These are phyloP conservation scores for Lepidium sativum DNA, from an alignment of 345 rosid genomes.

Conservation along the genomic window DNA sequence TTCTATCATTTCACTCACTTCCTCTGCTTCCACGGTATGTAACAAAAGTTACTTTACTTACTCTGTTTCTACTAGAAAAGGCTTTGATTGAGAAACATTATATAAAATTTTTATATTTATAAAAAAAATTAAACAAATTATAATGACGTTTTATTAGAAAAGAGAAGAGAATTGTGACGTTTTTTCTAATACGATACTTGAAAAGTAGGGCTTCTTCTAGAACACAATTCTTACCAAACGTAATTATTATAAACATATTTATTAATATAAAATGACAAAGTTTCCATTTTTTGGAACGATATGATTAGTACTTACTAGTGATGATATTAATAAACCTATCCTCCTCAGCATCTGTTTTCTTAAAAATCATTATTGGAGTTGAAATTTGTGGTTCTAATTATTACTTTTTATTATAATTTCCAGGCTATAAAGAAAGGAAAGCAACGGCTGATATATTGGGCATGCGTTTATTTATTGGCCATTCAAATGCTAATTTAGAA, in stretches of 20 bases:
- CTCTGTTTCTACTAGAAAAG: slow-evolving; percentile 13
- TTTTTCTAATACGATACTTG: slow-evolving; percentile 7
- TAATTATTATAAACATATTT: not conserved
- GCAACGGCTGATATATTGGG: slow-evolving; percentile 53
- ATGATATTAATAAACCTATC: not conserved
- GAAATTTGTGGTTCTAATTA: not conserved
- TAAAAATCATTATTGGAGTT: not conserved
- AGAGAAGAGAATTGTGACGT: slow-evolving; percentile 9
- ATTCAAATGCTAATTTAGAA: slow-evolving; percentile 55
- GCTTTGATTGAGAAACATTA: not conserved
- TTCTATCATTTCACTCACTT: slow-evolving; percentile 52
- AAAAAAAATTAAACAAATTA: too few relatives aligned
- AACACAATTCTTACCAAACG: not conserved
- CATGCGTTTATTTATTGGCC: slow-evolving; percentile 56
- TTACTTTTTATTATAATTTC: slow-evolving; percentile 1
- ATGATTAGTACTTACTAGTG: slow-evolving; percentile 14
- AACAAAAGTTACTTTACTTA: not conserved
- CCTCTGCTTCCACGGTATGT: slow-evolving; percentile 69
- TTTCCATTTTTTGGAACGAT: not conserved
- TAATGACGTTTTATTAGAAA: not conserved
- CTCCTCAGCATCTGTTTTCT: not conserved
- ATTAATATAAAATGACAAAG: not conserved
- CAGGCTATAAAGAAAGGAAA: slow-evolving; percentile 60
- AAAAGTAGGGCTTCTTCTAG: slow-evolving; percentile 5
- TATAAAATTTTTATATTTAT: too few relatives aligned